Percentiles rank a stretch among this genome's conserved stretches.
Evolutionary conservation across 495 filamentous ascomycete genomes (phyloP).

Genomic region (Xylaria nigripes): DNA sequence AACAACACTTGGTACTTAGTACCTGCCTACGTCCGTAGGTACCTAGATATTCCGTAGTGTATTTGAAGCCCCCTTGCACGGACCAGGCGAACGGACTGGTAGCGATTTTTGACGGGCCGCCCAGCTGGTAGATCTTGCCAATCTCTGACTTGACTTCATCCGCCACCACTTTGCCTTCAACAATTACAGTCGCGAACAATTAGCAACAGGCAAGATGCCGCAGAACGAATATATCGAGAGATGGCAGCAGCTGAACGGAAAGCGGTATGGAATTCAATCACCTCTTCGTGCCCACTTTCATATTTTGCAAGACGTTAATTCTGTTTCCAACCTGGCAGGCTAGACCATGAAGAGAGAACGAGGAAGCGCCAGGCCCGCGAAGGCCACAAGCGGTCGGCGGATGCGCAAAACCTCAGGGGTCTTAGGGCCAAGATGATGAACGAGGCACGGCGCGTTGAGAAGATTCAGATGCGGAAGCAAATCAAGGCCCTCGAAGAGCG

Average conservation of each 20-base stretch:
- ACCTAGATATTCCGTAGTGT: too few species aligned
- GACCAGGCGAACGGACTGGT: background rate
- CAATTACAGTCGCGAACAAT: background rate
- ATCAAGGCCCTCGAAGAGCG: slow-evolving; percentile 83
- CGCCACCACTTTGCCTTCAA: background rate
- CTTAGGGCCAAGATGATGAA: slow-evolving; percentile 64
- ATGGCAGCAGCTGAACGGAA: background rate
- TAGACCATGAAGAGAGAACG: slow-evolving; percentile 79
- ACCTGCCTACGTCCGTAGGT: too few species aligned
- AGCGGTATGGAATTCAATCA: background rate
- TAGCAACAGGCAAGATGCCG: background rate
- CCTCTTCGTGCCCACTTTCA: background rate
- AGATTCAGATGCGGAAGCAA: slow-evolving; percentile 98
- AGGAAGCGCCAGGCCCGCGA: slow-evolving; percentile 86
- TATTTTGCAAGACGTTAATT: background rate
- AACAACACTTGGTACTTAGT: too few species aligned
- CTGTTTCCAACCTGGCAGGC: background rate
- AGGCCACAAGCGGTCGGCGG: slow-evolving; percentile 70
- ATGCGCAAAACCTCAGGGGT: slow-evolving; percentile 87
- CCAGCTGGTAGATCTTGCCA: background rate
- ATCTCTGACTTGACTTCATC: background rate
- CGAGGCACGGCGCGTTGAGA: slow-evolving; percentile 83
- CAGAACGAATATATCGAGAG: background rate
- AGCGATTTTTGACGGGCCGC: background rate
- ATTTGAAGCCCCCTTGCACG: too few species aligned